phyloP scores from a whole-genome alignment of 2,329 filamentous ascomycete species.

The Albifimbria verrucaria region DNA sequence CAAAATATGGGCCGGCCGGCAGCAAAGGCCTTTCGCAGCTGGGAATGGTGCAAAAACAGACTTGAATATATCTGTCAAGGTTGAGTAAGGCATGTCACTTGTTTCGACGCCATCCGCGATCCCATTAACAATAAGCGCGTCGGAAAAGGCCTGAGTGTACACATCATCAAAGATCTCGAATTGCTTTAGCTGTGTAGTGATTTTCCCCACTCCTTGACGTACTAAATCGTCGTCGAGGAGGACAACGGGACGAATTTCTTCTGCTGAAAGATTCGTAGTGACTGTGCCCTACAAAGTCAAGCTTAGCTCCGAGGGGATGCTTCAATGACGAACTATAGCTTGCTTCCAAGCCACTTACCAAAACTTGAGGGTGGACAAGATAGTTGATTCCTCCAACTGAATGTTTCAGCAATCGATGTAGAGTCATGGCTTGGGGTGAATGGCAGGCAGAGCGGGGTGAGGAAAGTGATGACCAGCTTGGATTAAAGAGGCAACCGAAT shows the following conservation, averaged over 20 bases:
- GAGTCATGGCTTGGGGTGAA: background rate
- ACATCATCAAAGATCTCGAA: background rate
- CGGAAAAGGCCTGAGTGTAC: background rate
- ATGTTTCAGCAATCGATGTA: background rate
- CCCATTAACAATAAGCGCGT: background rate
- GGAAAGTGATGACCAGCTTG: no score
- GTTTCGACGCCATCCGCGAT: background rate
- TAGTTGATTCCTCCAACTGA: background rate
- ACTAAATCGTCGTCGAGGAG: background rate
- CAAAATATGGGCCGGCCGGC: constrained; percentile 11
- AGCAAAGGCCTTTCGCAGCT: background rate
- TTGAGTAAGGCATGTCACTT: background rate
- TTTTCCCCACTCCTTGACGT: background rate
- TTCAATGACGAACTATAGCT: no score
- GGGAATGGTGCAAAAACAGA: background rate
- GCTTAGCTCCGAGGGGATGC: no score
- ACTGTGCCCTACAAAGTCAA: background rate
- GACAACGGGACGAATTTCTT: background rate
- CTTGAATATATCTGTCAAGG: background rate
- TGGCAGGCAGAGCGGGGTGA: no score
- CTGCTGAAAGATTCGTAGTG: background rate
- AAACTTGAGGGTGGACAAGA: background rate
- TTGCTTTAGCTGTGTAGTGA: background rate
- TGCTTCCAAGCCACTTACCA: background rate
- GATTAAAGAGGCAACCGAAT: no score